Base-by-base conservation (phyloP, 1,284 basidiomycete species). In the Trichosporon sp. region DNA sequence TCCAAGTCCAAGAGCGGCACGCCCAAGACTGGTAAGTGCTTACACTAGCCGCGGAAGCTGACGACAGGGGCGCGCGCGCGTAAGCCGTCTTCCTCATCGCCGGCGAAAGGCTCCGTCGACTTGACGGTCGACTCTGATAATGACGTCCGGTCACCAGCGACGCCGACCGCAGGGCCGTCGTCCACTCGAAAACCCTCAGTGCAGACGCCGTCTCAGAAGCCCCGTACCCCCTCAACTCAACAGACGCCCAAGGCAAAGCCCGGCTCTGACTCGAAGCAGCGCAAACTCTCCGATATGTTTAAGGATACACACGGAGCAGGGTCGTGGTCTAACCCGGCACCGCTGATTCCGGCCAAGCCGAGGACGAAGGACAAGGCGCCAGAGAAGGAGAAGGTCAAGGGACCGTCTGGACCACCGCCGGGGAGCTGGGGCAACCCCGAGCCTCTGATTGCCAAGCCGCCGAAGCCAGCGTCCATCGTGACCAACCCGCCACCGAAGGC, bases 251-350 rank as follows among this genome's bases (percentile, higher is more conserved):
- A 19, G 16, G 14, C 59, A 5, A 63, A 63, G 7, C 59, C 59
- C 4, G 14, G 31, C 2, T 19, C 32, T 14, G 32, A 63, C 14
- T 14, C 59, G 31, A 63, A 21, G 16, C 59, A 63, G 59, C 12
- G 32, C 5, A 63, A 63, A 32, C 31, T 63, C 5, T 63, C 59
- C 31, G 19, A 32, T 32, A 63, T 63, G 59, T 64, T 64, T 40
- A n/a, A 64, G 21, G 31, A 63, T 43, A 37, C 54, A 10, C 26
- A 61, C 2, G 54, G 65, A 21, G 65, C 56, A 16, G 68, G 65
- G 0, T 59, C 59, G 6, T 70, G 68, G 68, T 66, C 68, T 1
- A 40, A 70, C 38, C 68, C 68, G 1, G 12, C 38, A 1, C 65
- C 65, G 51, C 19, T 70, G 14, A 32, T 63, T 8, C 16, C 59